phyloP scores from a whole-genome alignment of 768 basidiomycete species.

The Auricularia sp. region DNA sequence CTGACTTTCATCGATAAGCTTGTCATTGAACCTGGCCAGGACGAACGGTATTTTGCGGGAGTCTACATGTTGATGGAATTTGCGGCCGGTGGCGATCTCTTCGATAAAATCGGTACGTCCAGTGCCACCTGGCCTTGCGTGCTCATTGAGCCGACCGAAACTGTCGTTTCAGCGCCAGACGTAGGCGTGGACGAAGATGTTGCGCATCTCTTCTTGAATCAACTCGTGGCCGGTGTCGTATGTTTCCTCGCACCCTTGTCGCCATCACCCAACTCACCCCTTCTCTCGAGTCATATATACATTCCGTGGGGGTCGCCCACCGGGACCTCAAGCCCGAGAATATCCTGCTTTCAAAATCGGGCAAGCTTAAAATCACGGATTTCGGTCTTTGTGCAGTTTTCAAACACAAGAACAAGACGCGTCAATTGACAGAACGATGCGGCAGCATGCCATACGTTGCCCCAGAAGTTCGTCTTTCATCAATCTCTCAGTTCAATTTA shows the following conservation, averaged over 20 bases:
- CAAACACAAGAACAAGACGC: slow-evolving; percentile 71
- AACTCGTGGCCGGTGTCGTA: slow-evolving; percentile 78
- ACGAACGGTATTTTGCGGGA: slow-evolving; percentile 52
- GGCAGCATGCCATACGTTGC: slow-evolving; percentile 93
- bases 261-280: neutral
- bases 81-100: slow-evolving; percentile 89
- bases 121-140: neutral
- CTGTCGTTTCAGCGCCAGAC: slow-evolving; percentile 62
- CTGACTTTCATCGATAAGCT: slow-evolving; percentile 77
- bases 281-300: slow-evolving; percentile 61
- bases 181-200: slow-evolving; percentile 78
- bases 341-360: slow-evolving; percentile 71
- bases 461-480: slow-evolving; percentile 58
- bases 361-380: slow-evolving; percentile 86
- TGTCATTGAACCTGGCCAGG: slow-evolving; percentile 47
- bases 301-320: slow-evolving; percentile 85
- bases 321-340: slow-evolving; percentile 98
- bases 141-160: neutral
- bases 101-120: slow-evolving; percentile 90
- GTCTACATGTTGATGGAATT: slow-evolving; percentile 90
- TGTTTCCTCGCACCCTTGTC: slow-evolving; percentile 15
- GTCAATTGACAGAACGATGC: slow-evolving; percentile 70
- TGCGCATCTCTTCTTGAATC: slow-evolving; percentile 83
- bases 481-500: neutral
- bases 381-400: slow-evolving; percentile 91